These are phyloP conservation scores for Coelastrella sp. DNA, from an alignment of 139 green algal species.

Conservation along the genomic window DNA sequence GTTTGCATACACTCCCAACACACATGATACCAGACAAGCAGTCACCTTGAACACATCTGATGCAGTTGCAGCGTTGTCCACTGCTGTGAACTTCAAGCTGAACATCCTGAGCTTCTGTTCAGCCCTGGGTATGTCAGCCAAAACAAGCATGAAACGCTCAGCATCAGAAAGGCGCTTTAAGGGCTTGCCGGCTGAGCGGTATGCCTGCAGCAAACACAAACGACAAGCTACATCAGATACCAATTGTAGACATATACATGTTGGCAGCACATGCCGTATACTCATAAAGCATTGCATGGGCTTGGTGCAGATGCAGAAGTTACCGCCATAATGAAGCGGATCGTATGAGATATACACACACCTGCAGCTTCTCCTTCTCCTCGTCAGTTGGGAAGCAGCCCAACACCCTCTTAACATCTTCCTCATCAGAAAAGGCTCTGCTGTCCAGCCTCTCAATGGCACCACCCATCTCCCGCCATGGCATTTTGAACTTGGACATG, in stretches of 20 bases:
- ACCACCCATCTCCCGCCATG: not conserved
- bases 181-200: conserved; percentile 48
- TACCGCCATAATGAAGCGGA: no score
- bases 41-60: conserved; percentile 29
- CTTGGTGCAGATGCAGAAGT: no score
- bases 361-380: conserved; percentile 38
- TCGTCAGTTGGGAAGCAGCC: conserved; percentile 59
- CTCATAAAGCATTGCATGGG: no score
- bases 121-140: conserved; percentile 54
- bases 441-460: conserved; percentile 54
- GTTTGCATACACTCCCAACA: not conserved
- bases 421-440: conserved; percentile 46
- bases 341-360: no score
- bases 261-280: no score
- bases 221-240: no score
- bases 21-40: no score
- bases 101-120: conserved; percentile 46
- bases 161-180: conserved; percentile 45
- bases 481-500: conserved; percentile 27
- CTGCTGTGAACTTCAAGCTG: conserved; percentile 51
- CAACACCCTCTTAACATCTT: conserved; percentile 46
- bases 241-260: no score
- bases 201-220: conserved; percentile 9
- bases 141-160: conserved; percentile 46
- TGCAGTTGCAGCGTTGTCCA: conserved; percentile 41